phyloP scores from a whole-genome alignment of 169 alveolate species.

The Eimeria tenella region DNA sequence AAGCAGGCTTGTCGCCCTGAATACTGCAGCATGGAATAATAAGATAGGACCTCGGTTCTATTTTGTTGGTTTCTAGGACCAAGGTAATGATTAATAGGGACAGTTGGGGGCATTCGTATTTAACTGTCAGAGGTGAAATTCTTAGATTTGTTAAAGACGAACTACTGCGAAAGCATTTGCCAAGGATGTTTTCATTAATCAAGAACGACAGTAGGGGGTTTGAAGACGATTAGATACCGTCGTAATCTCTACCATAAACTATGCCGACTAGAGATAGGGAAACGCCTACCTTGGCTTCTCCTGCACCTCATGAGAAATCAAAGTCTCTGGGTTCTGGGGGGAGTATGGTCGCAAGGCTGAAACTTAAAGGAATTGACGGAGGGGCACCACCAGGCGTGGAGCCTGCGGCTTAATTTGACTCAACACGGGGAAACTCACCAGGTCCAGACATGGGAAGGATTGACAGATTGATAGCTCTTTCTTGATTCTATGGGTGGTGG shows the following conservation, averaged over 20 bases:
- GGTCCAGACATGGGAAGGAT: slow-evolving; percentile 93
- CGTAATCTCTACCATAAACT: slow-evolving; percentile 94
- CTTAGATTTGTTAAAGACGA: no score
- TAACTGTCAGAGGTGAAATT: slow-evolving; percentile 94
- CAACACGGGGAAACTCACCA: slow-evolving; percentile 94
- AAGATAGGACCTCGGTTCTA: slow-evolving; percentile 78
- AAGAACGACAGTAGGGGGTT: slow-evolving; percentile 95
- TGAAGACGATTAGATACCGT: slow-evolving; percentile 96
- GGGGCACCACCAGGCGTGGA: slow-evolving; percentile 97
- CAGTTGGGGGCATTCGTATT: slow-evolving; percentile 95
- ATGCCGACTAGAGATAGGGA: slow-evolving; percentile 94
- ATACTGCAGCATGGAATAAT: slow-evolving; percentile 89
- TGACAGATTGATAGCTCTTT: slow-evolving; percentile 93
- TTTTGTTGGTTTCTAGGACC: slow-evolving; percentile 45
- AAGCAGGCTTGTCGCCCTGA: slow-evolving; percentile 93
- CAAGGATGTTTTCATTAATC: slow-evolving; percentile 84
- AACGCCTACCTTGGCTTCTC: slow-evolving; percentile 85
- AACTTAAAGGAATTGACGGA: slow-evolving; percentile 95
- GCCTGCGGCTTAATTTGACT: slow-evolving; percentile 96
- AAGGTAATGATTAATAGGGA: slow-evolving; percentile 91
- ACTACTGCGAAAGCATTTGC: slow-evolving; percentile 93
- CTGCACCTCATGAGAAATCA: slow-evolving; percentile 94
- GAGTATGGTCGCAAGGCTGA: slow-evolving; percentile 97
- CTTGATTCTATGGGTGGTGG: slow-evolving; percentile 94
- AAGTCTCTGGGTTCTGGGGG: slow-evolving; percentile 96